Conservation (phyloP, 2,329 filamentous ascomycete genomes). For the Neopestalotiopsis sp. region DNA sequence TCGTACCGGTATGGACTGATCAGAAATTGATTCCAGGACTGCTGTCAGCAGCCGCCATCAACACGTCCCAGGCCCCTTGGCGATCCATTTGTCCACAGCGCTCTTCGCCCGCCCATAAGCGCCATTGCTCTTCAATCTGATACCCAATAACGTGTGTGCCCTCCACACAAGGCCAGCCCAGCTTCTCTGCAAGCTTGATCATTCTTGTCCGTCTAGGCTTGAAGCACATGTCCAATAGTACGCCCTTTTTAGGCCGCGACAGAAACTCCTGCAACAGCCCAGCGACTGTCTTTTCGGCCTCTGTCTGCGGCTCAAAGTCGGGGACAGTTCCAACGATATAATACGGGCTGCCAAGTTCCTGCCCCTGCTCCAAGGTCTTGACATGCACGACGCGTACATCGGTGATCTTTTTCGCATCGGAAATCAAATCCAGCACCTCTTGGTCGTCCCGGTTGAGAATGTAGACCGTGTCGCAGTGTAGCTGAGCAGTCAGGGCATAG, state of each 20-base stretch:
- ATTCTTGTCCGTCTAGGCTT: conserved; percentile 5
- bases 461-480: background rate
- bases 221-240: conserved; percentile 15
- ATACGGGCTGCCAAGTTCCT: background rate
- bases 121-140: conserved; percentile 11
- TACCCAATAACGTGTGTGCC: conserved; percentile 13
- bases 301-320: conserved; percentile 5
- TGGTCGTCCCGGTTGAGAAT: conserved; percentile 3
- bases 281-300: conserved; percentile 6
- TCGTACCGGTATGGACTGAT: background rate
- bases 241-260: background rate
- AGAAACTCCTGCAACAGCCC: conserved; percentile 1
- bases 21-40: conserved; percentile 10
- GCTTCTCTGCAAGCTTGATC: background rate
- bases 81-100: background rate
- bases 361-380: background rate
- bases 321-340: conserved; percentile 8
- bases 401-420: conserved; percentile 4
- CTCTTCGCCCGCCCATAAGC: background rate
- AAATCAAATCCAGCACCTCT: background rate
- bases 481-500: conserved; percentile 1
- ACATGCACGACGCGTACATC: background rate
- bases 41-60: background rate
- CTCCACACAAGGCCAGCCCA: conserved; percentile 5
- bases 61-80: background rate